These are phyloP conservation scores for Sordariomycetes sp. DNA, from an alignment of 2,329 filamentous ascomycete species.

Conservation along the genomic window DNA sequence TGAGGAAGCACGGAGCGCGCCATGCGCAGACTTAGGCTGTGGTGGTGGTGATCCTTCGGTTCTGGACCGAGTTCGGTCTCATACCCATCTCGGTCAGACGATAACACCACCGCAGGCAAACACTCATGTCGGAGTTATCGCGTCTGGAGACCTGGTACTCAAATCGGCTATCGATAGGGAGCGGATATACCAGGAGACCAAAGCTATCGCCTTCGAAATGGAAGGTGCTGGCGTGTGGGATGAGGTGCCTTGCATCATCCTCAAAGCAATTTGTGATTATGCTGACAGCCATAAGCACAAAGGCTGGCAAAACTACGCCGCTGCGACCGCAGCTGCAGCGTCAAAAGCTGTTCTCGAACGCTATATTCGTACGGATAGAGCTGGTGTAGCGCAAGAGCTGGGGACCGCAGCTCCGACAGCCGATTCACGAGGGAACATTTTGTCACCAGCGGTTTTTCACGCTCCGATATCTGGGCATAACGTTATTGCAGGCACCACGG, in stretches of 20 bases:
- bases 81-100: no score
- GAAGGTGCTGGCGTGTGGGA: slow-evolving; percentile 21
- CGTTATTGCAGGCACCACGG: no score
- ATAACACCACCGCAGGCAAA: not conserved
- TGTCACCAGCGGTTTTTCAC: no score
- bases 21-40: slow-evolving; percentile 1
- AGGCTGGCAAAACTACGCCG: slow-evolving; percentile 27
- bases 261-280: slow-evolving; percentile 28
- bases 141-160: not conserved
- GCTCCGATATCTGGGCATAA: no score
- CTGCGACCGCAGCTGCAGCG: slow-evolving; percentile 23
- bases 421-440: no score
- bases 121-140: not conserved
- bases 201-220: slow-evolving; percentile 17
- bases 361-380: not conserved
- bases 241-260: slow-evolving; percentile 22
- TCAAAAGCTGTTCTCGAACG: slow-evolving; percentile 8
- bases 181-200: not conserved
- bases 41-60: not conserved
- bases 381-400: no score
- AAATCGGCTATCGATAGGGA: not conserved
- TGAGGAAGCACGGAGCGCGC: not conserved
- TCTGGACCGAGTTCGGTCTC: not conserved
- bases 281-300: slow-evolving; percentile 13
- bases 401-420: no score